These are phyloP conservation scores for Adiantum capillusveneris DNA, from an alignment of 75 land plant genomes.

Conservation along the genomic window DNA sequence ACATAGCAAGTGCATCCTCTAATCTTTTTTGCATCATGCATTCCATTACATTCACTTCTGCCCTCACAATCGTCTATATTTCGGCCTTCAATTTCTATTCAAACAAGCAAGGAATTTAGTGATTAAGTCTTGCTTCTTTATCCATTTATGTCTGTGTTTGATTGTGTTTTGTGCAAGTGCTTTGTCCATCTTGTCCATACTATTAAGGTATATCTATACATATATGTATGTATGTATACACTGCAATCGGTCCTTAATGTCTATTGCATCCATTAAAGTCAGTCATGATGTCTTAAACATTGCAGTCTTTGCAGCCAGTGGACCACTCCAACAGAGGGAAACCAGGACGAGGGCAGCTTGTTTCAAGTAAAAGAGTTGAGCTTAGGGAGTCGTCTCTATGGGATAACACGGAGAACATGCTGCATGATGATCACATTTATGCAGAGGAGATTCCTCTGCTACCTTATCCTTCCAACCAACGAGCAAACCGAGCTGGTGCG, in stretches of 20 bases:
- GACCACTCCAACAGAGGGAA: not conserved
- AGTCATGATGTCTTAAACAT: too few species aligned
- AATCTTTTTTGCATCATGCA: too few species aligned
- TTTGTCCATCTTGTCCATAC: not conserved
- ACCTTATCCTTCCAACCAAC: constrained; percentile 20
- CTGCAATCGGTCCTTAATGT: not conserved
- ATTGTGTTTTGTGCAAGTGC: too few species aligned
- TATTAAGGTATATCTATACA: not conserved
- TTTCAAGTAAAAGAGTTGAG: constrained; percentile 4
- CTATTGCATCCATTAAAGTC: not conserved
- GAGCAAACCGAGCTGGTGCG: constrained; percentile 14
- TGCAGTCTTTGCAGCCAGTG: not conserved
- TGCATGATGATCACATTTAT: constrained; percentile 6
- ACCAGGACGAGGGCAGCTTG: not conserved
- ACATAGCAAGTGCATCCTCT: too few species aligned
- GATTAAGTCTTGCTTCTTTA: too few species aligned
- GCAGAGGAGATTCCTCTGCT: constrained; percentile 13
- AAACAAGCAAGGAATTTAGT: too few species aligned
- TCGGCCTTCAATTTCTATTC: too few species aligned
- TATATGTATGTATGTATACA: not conserved
- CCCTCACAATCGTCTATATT: too few species aligned
- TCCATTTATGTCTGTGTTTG: too few species aligned
- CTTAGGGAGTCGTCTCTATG: constrained; percentile 21
- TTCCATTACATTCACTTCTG: too few species aligned
- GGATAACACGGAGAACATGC: constrained; percentile 32